phyloP scores from a whole-genome alignment of 306 rosid genomes.

The Geum urbanum region DNA sequence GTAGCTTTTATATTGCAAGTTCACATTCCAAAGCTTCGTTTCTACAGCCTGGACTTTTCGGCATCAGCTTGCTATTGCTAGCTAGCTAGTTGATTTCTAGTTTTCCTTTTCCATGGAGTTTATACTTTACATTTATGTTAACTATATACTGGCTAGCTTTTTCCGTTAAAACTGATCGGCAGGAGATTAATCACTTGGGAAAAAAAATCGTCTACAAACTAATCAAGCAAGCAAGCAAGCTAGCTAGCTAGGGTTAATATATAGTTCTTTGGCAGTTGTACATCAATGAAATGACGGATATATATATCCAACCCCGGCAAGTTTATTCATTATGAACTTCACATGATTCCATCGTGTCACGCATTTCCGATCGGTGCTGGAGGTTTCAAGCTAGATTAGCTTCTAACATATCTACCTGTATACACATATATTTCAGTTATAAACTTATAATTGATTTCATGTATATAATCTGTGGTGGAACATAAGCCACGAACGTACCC shows the following conservation, averaged over 20 bases:
- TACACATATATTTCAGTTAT: too few species aligned
- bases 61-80: not conserved
- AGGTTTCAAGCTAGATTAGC: not conserved
- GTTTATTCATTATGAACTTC: not conserved
- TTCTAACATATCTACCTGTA: too few species aligned
- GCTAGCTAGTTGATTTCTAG: too few species aligned
- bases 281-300: slow-evolving; percentile 2
- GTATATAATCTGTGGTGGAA: not conserved
- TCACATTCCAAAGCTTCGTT: not conserved
- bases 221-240: too few species aligned
- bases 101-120: not conserved
- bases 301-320: slow-evolving; percentile 4
- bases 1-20: not conserved
- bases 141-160: too few species aligned
- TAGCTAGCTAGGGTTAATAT: not conserved
- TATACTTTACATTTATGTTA: not conserved
- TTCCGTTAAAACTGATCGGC: too few species aligned
- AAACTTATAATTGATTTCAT: not conserved
- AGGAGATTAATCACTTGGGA: too few species aligned
- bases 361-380: not conserved
- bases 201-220: too few species aligned
- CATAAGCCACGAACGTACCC: not conserved
- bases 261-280: not conserved
- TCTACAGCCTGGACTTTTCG: not conserved
- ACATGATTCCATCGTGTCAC: not conserved